phyloP scores from a whole-genome alignment of 306 rosid species.

The Ormosia semicastrata region DNA sequence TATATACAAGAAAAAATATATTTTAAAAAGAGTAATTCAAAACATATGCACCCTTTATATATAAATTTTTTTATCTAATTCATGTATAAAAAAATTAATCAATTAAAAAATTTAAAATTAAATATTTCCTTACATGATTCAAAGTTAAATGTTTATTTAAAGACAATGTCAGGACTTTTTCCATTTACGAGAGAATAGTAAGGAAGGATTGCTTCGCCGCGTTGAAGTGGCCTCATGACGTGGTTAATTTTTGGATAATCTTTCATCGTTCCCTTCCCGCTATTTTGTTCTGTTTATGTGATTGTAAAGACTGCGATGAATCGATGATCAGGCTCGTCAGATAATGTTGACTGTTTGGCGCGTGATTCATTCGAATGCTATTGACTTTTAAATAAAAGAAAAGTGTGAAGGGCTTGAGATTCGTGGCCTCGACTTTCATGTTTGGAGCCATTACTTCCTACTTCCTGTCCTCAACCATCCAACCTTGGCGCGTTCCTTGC shows the following conservation, averaged over 20 bases:
- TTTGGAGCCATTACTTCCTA: background rate
- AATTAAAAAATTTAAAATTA: too few species aligned
- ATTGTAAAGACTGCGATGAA: background rate
- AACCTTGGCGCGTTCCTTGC: background rate
- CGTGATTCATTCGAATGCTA: background rate
- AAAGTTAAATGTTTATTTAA: too few species aligned
- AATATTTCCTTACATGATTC: too few species aligned
- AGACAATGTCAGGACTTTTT: too few species aligned
- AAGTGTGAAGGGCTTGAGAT: slow-evolving; percentile 13
- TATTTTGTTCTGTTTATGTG: background rate
- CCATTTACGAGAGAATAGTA: background rate
- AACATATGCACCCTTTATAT: too few species aligned
- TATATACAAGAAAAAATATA: slow-evolving; percentile 26
- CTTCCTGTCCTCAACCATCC: background rate
- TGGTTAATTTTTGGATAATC: slow-evolving; percentile 3
- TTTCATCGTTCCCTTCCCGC: background rate
- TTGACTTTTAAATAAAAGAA: background rate
- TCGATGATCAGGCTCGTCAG: slow-evolving; percentile 20
- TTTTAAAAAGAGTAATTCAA: too few species aligned
- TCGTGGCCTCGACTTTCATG: slow-evolving; percentile 30
- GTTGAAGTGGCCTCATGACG: slow-evolving; percentile 45
- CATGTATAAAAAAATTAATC: too few species aligned
- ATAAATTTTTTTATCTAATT: too few species aligned
- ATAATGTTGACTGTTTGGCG: slow-evolving; percentile 8
- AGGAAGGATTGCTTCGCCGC: slow-evolving; percentile 36